A percentile compares a stretch with the other conserved stretches of the same genome.
Evolutionary conservation across 139 green algal genomes (phyloP).

Genomic region (Tetradesmus obliquus): DNA sequence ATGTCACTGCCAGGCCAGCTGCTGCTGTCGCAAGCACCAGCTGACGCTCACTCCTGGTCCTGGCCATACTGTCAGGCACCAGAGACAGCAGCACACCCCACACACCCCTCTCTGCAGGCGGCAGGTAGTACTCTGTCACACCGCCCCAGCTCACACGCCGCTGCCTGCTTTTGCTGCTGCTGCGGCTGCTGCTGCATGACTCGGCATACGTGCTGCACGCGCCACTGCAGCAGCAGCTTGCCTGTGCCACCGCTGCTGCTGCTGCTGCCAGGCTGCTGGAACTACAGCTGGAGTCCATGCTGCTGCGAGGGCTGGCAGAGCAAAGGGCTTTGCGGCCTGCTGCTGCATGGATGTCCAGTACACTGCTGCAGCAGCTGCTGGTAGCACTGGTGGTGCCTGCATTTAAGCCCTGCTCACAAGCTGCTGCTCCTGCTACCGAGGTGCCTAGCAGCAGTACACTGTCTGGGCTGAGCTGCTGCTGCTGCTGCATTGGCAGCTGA

Average conservation of each 20-base stretch:
- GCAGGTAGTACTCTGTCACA: conserved; percentile 25
- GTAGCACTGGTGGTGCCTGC: not conserved
- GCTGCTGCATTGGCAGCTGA: not conserved
- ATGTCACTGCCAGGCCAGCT: not conserved
- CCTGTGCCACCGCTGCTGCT: not conserved
- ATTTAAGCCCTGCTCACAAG: not conserved
- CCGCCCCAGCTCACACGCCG: conserved; percentile 17
- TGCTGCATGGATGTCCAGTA: not conserved
- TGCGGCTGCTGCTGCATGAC: not conserved
- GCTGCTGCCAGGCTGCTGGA: conserved; percentile 8
- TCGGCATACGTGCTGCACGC: not conserved
- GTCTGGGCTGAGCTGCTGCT: not conserved
- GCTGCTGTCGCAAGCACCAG: not conserved
- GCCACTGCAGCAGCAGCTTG: not conserved
- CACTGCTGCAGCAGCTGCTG: conserved; percentile 14
- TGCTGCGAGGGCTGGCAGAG: not conserved
- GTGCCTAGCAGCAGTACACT: not conserved
- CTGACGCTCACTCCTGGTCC: not conserved
- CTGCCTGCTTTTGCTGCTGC: not conserved
- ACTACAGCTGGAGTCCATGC: not conserved
- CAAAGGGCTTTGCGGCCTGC: not conserved
- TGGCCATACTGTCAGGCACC: not conserved
- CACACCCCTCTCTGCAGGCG: not conserved
- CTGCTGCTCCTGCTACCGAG: conserved; percentile 1
- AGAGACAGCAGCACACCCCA: not conserved